These are phyloP conservation scores for Wickerhamiella vanderwaltii DNA, from an alignment of 805 yeast species.

Conservation along the genomic window DNA sequence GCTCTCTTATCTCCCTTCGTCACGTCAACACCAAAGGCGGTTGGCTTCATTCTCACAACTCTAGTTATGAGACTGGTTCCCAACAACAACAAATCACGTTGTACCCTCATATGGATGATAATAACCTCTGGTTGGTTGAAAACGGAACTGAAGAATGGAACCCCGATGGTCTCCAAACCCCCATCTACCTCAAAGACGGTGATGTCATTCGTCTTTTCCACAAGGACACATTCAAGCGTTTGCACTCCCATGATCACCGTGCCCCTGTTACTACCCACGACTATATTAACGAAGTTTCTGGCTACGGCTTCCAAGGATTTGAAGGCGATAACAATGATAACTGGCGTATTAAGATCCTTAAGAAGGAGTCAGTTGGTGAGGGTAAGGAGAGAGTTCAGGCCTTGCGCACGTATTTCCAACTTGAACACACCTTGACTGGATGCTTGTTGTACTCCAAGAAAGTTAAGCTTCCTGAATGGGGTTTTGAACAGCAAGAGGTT, in stretches of 20 bases:
- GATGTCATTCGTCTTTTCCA: conserved; percentile 60
- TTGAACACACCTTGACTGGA: conserved; percentile 51
- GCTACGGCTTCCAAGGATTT: conserved; percentile 51
- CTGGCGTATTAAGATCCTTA: conserved; percentile 48
- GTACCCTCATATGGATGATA: conserved; percentile 36
- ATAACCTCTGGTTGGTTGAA: conserved; percentile 76
- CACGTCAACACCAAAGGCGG: conserved; percentile 62
- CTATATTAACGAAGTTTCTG: conserved; percentile 71
- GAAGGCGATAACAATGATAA: conserved; percentile 57
- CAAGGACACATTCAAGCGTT: conserved; percentile 47
- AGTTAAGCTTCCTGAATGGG: conserved; percentile 72
- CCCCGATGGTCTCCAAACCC: conserved; percentile 26
- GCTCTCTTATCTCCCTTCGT: conserved; percentile 59
- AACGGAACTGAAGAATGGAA: conserved; percentile 25
- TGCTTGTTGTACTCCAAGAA: conserved; percentile 70
- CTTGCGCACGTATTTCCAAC: conserved; percentile 55
- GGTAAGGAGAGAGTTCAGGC: conserved; percentile 37
- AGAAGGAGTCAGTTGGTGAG: conserved; percentile 29
- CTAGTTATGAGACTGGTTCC: conserved; percentile 74
- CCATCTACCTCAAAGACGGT: conserved; percentile 41
- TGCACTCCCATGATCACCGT: conserved; percentile 59
- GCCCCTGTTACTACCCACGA: conserved; percentile 91
- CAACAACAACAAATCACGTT: conserved; percentile 95
- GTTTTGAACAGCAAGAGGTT: conserved; percentile 74
- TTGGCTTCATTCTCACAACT: conserved; percentile 69